Evolutionary conservation across 345 rosid genomes (phyloP).

Genomic region (Abelmoschus esculentus): DNA sequence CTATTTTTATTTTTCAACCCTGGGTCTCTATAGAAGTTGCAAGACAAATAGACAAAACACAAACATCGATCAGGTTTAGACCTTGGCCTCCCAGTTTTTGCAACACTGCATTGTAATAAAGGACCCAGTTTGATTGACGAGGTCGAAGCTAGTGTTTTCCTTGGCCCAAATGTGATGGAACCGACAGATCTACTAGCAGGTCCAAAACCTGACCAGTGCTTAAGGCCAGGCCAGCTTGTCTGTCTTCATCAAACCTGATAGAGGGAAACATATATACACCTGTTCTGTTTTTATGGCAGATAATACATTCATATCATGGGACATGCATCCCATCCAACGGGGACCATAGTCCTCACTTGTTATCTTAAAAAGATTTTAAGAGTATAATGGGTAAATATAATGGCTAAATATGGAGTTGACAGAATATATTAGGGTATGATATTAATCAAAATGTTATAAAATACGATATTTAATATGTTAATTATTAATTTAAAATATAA

Average conservation of each 20-base stretch:
- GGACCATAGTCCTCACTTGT: neutral
- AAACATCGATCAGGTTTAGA: neutral
- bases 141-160: neutral
- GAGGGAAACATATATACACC: neutral
- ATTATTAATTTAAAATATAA: no score
- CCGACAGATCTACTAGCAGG: neutral
- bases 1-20: no score
- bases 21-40: neutral
- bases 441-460: no score
- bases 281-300: neutral
- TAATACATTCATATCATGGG: neutral
- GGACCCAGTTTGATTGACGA: neutral
- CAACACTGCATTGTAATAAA: no score
- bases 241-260: conserved; percentile 21
- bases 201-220: neutral
- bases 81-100: neutral
- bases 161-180: conserved; percentile 2
- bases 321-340: neutral
- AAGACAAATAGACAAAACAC: neutral
- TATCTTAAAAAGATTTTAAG: no score
- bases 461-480: no score
- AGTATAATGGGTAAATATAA: no score
- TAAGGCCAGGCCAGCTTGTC: conserved; percentile 10
- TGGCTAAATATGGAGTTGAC: no score
- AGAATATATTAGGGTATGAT: no score